A percentile compares a stretch with the other conserved stretches of the same genome.
Conservation (phyloP, 2,329 filamentous ascomycete genomes). For the Colletotrichum spinosum region DNA sequence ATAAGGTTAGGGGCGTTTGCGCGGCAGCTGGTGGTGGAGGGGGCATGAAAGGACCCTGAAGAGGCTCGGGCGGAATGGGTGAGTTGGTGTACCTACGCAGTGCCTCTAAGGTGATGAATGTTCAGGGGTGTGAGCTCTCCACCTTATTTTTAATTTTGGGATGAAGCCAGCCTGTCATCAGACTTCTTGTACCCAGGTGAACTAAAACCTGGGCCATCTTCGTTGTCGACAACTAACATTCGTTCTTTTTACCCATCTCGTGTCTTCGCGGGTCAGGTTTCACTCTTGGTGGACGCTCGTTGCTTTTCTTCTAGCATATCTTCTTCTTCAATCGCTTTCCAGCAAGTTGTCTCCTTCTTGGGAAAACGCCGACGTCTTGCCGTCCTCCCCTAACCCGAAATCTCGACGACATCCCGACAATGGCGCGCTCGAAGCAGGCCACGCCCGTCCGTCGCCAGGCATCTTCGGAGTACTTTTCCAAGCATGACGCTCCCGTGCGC, state of each 20-base stretch:
- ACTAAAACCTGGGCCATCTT: neutral
- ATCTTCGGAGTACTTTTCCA: conserved; percentile 74
- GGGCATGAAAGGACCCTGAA: conserved; percentile 20
- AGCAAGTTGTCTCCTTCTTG: neutral
- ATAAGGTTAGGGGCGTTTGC: conserved; percentile 34
- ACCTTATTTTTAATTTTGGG: conserved; percentile 37
- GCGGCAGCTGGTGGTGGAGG: conserved; percentile 30
- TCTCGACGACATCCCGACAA: conserved; percentile 46
- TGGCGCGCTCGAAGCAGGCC: conserved; percentile 80
- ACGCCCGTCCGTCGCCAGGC: conserved; percentile 72
- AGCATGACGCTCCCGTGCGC: conserved; percentile 49
- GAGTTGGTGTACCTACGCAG: neutral
- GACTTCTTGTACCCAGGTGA: neutral
- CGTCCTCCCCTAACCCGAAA: neutral
- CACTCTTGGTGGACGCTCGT: neutral
- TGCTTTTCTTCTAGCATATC: neutral
- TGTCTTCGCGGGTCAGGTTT: no score
- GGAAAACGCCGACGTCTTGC: neutral
- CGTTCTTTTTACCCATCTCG: no score
- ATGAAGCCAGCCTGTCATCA: conserved; percentile 42
- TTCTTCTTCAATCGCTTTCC: neutral
- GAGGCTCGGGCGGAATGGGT: conserved; percentile 25
- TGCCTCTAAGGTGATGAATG: neutral
- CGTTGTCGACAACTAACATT: conserved; percentile 2
- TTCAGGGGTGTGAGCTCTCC: conserved; percentile 32